These are phyloP conservation scores for Endocladia muricata DNA, from an alignment of 31 red algal species.

Conservation along the genomic window DNA sequence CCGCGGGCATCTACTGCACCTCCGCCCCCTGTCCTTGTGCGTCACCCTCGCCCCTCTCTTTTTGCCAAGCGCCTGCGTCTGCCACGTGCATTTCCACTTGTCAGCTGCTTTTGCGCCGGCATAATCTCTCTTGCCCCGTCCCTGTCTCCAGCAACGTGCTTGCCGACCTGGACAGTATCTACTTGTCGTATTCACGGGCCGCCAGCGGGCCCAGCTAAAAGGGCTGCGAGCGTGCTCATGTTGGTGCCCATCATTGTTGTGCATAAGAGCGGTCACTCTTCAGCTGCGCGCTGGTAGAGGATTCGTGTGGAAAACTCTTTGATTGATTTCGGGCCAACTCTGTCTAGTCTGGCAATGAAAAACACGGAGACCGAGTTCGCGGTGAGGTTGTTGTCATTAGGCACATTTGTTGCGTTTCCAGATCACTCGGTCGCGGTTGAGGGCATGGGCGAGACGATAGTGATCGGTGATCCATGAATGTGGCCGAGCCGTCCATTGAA, in stretches of 20 bases:
- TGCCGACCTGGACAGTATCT: too few species aligned
- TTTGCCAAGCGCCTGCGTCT: too few species aligned
- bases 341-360: slow-evolving; percentile 47
- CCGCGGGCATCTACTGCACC: too few species aligned
- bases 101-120: too few species aligned
- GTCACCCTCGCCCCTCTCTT: too few species aligned
- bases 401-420: slow-evolving; percentile 88
- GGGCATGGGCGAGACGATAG: slow-evolving; percentile 45
- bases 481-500: slow-evolving; percentile 79
- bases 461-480: slow-evolving; percentile 62
- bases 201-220: too few species aligned
- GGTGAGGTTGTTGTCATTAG: slow-evolving; percentile 77
- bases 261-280: slow-evolving; percentile 88
- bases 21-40: too few species aligned
- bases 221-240: slow-evolving; percentile 56
- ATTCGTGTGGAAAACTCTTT: slow-evolving; percentile 92
- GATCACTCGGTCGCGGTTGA: slow-evolving; percentile 59
- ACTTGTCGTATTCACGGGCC: too few species aligned
- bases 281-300: slow-evolving; percentile 70
- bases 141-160: too few species aligned
- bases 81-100: too few species aligned
- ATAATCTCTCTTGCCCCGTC: too few species aligned
- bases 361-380: slow-evolving; percentile 82
- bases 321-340: slow-evolving; percentile 83
- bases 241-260: slow-evolving; percentile 76